Base-by-base conservation (phyloP, 1,139 yeast genomes). In the Taphrina pruni region DNA sequence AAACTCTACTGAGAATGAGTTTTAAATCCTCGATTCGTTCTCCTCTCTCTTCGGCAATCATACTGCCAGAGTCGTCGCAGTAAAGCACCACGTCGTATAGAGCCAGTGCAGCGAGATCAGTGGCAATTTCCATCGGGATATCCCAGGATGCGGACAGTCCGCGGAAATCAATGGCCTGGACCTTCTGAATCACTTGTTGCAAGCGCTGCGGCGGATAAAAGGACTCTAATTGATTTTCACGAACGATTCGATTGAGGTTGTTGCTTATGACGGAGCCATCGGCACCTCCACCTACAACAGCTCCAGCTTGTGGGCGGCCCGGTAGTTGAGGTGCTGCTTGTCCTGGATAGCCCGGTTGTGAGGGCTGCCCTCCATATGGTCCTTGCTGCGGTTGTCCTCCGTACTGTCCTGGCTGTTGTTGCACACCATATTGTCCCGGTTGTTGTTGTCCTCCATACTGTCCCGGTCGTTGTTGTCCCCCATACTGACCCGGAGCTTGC, bases 21-120 rank as follows among this genome's bases (percentile, higher is more conserved):
- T 77, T 76, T 57, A 78, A 72, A 65, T 78, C 79, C 48, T 77
- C 79, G 66, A 78, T 77, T 60, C 79, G 76, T 69, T 77, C 78
- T 12, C 79, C 79, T 64, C 74, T 75, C 71, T 77, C 79, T 70
- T 77, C 79, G 67, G 77, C 77, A 5, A 78, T 74, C 79, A 78
- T 77, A 46, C 79, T 77, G 7, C 79, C 79, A 9, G 79, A 77
- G 67, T 78, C 79, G 65, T 78, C 79, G 45, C 77, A 76, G 69
- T 73, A 78, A 35, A 78, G 70, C 21, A 78, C 77, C 69, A 78
- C 74, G 66, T 78, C 79, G 70, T 77, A 78, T 9, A 78, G 74
- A 14, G 79, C 77, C 56, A 78, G 72, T 1, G 78, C 74, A 21
- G 76, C 77, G 26, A 77, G 71, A 69, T 77, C 79, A 21, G 73